Conservation (phyloP, 805 yeast genomes). For the Wickerhamiella brachini region DNA sequence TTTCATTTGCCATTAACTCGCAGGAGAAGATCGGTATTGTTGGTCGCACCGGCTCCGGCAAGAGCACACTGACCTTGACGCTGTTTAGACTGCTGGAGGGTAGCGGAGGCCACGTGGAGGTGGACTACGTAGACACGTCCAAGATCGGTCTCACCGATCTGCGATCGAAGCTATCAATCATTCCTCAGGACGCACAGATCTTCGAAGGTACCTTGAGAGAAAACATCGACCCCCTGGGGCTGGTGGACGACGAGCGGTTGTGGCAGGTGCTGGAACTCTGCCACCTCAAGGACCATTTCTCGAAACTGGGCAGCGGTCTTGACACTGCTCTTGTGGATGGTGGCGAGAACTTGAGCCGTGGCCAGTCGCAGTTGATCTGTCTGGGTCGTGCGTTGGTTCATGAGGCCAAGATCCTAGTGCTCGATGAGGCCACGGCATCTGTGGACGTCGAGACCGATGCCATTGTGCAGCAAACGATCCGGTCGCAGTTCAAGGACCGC, state of each 20-base stretch:
- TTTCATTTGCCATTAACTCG: slow-evolving; percentile 48
- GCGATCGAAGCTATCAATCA: slow-evolving; percentile 65
- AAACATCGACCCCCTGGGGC: slow-evolving; percentile 69
- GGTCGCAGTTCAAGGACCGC: slow-evolving; percentile 47
- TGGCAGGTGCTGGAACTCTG: slow-evolving; percentile 72
- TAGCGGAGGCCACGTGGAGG: slow-evolving; percentile 47
- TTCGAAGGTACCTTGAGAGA: slow-evolving; percentile 77
- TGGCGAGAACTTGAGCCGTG: slow-evolving; percentile 67
- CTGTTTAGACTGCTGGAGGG: slow-evolving; percentile 75
- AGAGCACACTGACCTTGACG: slow-evolving; percentile 71
- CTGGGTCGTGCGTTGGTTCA: slow-evolving; percentile 66
- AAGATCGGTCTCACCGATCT: slow-evolving; percentile 62
- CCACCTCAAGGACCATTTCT: slow-evolving; percentile 58
- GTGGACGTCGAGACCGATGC: slow-evolving; percentile 71
- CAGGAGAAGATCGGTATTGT: slow-evolving; percentile 87
- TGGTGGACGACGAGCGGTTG: slow-evolving; percentile 52
- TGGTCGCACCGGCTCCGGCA: slow-evolving; percentile 96
- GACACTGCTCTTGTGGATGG: slow-evolving; percentile 47
- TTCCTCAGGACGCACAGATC: slow-evolving; percentile 90
- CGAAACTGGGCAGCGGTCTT: slow-evolving; percentile 36
- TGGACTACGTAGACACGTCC: slow-evolving; percentile 60
- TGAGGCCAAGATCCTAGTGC: slow-evolving; percentile 50
- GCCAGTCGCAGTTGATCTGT: slow-evolving; percentile 70
- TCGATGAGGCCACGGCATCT: slow-evolving; percentile 74
- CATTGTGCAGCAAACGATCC: slow-evolving; percentile 61